Evolutionary conservation across 2,329 filamentous ascomycete species (phyloP).

Genomic region (Fusarium caatingaense): DNA sequence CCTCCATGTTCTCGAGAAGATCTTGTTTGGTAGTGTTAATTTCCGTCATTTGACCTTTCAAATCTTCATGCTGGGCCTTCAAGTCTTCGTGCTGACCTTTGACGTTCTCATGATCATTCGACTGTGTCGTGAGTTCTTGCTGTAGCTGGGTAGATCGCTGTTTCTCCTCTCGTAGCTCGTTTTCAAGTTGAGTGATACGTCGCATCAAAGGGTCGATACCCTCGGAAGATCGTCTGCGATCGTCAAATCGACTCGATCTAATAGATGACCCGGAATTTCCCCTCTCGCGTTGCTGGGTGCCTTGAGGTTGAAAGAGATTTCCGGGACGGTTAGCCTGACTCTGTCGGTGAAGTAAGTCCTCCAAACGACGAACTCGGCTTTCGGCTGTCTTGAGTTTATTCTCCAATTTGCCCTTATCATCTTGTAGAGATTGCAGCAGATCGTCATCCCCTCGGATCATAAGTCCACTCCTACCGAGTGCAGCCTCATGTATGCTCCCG

Average conservation of each 20-base stretch:
- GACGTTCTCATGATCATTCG: constrained; percentile 68
- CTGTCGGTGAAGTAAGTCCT: constrained; percentile 92
- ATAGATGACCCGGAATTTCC: constrained; percentile 63
- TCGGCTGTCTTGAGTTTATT: constrained; percentile 83
- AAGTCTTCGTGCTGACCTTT: constrained; percentile 64
- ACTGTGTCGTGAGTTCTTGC: constrained; percentile 72
- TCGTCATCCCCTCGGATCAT: constrained; percentile 90
- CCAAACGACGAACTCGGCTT: constrained; percentile 88
- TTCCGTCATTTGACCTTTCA: constrained; percentile 80
- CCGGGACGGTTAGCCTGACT: constrained; percentile 67
- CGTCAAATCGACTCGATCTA: constrained; percentile 57
- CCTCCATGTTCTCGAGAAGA: constrained; percentile 93
- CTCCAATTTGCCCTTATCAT: constrained; percentile 81
- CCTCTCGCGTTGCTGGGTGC: constrained; percentile 60
- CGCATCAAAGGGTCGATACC: constrained; percentile 59
- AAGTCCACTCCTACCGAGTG: constrained; percentile 85
- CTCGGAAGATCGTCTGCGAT: constrained; percentile 61
- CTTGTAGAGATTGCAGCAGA: constrained; percentile 78
- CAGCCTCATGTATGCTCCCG: constrained; percentile 92
- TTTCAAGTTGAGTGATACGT: constrained; percentile 74
- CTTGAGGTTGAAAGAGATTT: constrained; percentile 65
- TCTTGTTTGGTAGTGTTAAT: constrained; percentile 93
- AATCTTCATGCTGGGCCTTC: constrained; percentile 67
- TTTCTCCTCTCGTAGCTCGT: constrained; percentile 79
- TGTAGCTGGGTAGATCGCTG: constrained; percentile 75